Conservation (phyloP, 495 filamentous ascomycete species). For the Annulohypoxylon nitens region DNA sequence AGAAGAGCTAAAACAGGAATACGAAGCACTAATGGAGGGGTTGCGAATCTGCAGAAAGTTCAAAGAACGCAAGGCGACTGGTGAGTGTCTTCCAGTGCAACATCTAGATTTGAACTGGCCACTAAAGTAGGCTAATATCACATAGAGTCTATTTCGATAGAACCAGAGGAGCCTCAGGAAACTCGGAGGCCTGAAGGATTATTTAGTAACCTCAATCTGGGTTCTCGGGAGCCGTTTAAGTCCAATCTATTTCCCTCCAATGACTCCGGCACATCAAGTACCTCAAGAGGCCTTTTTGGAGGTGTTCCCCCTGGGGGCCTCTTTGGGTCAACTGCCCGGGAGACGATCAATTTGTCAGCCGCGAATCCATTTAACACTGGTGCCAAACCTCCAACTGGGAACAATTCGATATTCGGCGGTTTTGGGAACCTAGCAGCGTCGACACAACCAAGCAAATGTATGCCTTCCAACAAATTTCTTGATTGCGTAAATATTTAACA, state of each 20-base stretch:
- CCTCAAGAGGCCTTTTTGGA: too few species aligned
- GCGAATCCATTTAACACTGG: neutral
- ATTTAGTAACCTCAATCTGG: neutral
- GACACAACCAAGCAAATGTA: neutral
- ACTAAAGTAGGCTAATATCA: neutral
- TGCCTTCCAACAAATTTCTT: neutral
- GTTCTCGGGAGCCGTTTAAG: neutral
- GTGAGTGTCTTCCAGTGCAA: slow-evolving; percentile 10
- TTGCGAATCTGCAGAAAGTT: slow-evolving; percentile 46
- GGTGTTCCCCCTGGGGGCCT: neutral
- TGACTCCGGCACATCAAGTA: too few species aligned
- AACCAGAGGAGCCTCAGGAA: neutral
- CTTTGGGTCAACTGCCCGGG: neutral
- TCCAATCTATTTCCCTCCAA: neutral
- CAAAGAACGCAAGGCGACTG: slow-evolving; percentile 10
- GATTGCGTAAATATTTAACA: neutral
- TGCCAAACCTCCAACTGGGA: neutral
- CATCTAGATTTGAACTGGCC: too few species aligned
- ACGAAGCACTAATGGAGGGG: slow-evolving; percentile 45
- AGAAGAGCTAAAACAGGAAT: slow-evolving; percentile 31
- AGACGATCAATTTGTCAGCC: neutral
- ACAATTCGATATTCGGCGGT: neutral
- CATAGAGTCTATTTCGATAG: slow-evolving; percentile 2
- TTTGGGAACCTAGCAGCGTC: neutral
- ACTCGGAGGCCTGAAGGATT: neutral